phyloP scores from a whole-genome alignment of 202 grass and related monocot species.

The Dendrocalamus latiflorus region DNA sequence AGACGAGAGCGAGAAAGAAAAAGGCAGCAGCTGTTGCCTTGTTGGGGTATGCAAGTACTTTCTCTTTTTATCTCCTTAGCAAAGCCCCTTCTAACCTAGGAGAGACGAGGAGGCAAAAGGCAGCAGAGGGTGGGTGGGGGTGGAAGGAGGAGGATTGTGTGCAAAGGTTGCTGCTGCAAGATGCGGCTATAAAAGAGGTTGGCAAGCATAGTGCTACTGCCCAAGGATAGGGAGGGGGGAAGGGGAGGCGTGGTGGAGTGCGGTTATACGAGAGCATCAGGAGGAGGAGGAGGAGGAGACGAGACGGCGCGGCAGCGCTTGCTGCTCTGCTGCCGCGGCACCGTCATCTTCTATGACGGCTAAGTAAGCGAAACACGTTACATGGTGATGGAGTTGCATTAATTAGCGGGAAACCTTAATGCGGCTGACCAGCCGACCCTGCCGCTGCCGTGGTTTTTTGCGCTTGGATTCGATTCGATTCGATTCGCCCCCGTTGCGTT shows the following conservation, averaged over 20 bases:
- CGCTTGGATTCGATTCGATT: not conserved
- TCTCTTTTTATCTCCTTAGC: conserved; percentile 50
- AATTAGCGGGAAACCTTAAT: not conserved
- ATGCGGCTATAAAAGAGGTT: not conserved
- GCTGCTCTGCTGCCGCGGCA: not conserved
- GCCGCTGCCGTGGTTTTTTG: not conserved
- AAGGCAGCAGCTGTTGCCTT: conserved; percentile 30
- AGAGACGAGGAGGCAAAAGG: conserved; percentile 21
- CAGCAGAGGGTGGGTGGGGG: not conserved
- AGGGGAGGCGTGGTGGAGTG: not conserved
- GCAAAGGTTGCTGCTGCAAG: conserved; percentile 10
- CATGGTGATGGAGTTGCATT: not conserved
- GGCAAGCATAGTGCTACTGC: not conserved
- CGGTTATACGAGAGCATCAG: not conserved
- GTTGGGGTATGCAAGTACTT: conserved; percentile 53
- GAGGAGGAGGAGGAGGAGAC: not conserved
- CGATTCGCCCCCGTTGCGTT: not conserved
- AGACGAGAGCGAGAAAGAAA: not conserved
- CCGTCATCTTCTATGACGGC: no score
- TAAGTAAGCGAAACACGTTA: not conserved
- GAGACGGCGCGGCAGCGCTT: not conserved
- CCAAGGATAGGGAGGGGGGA: not conserved
- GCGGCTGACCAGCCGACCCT: not conserved
- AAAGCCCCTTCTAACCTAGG: conserved; percentile 48
- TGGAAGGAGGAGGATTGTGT: not conserved